Conservation (phyloP, 2,329 filamentous ascomycete genomes). For the Coniochaeta sp. region DNA sequence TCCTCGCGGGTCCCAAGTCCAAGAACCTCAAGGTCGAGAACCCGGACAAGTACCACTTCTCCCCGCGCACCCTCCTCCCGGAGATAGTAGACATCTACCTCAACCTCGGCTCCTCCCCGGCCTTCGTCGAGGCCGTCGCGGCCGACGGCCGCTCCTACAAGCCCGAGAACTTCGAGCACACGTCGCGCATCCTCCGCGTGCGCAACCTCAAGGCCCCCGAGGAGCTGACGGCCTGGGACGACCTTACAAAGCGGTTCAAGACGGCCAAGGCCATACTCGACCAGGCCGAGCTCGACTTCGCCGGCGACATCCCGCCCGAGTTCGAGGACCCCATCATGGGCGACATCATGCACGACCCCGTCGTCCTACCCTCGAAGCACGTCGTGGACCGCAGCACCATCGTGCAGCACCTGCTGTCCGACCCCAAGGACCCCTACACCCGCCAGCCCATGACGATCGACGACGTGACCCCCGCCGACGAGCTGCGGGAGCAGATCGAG, state of each 20-base stretch:
- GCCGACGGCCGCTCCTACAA: slow-evolving; percentile 92
- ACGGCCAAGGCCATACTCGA: slow-evolving; percentile 71
- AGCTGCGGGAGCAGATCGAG: slow-evolving; percentile 42
- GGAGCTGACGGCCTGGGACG: slow-evolving; percentile 63
- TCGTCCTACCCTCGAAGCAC: slow-evolving; percentile 68
- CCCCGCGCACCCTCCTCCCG: slow-evolving; percentile 73
- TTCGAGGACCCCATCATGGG: slow-evolving; percentile 88
- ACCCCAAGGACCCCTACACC: slow-evolving; percentile 54
- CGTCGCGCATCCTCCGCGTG: slow-evolving; percentile 62
- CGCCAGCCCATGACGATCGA: slow-evolving; percentile 54
- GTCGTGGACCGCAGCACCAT: slow-evolving; percentile 57
- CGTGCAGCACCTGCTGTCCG: slow-evolving; percentile 53
- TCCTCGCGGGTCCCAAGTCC: slow-evolving; percentile 80
- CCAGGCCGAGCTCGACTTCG: slow-evolving; percentile 77
- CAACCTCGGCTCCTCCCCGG: slow-evolving; percentile 66
- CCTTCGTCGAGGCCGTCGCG: slow-evolving; percentile 82
- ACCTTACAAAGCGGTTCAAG: slow-evolving; percentile 61
- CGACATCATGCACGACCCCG: slow-evolving; percentile 89
- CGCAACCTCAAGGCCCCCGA: slow-evolving; percentile 66
- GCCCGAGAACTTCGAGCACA: slow-evolving; percentile 70
- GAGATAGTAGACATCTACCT: slow-evolving; percentile 89
- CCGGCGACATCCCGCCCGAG: slow-evolving; percentile 81
- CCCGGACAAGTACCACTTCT: slow-evolving; percentile 82
- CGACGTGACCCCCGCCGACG: slow-evolving; percentile 45
- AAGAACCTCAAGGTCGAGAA: slow-evolving; percentile 78